Conservation (phyloP, 345 rosid species). For the Camelina sativa region DNA sequence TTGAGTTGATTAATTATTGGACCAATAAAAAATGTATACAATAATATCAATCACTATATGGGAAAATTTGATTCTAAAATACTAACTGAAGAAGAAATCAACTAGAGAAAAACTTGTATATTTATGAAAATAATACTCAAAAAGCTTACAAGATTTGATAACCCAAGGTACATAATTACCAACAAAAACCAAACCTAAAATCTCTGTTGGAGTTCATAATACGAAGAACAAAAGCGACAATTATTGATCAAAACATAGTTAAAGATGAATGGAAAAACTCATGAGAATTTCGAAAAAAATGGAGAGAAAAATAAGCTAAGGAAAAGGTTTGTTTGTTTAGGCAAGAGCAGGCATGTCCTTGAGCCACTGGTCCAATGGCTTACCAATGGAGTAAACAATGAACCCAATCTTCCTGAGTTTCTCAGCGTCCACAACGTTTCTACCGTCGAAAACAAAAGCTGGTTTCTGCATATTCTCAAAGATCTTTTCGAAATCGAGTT, state of each 20-base stretch:
- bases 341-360: slow-evolving; percentile 97
- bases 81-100: background rate
- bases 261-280: slow-evolving; percentile 42
- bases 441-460: slow-evolving; percentile 86
- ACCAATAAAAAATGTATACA: too few species aligned
- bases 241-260: slow-evolving; percentile 33
- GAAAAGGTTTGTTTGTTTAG: slow-evolving; percentile 41
- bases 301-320: slow-evolving; percentile 17
- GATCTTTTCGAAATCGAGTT: slow-evolving; percentile 72
- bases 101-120: background rate
- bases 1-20: background rate
- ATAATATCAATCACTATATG: too few species aligned
- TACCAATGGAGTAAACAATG: slow-evolving; percentile 88
- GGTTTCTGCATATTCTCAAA: slow-evolving; percentile 90
- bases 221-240: slow-evolving; percentile 23
- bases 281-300: slow-evolving; percentile 10
- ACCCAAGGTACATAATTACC: slow-evolving; percentile 37
- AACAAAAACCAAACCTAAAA: slow-evolving; percentile 37
- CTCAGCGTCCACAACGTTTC: slow-evolving; percentile 65
- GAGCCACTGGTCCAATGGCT: slow-evolving; percentile 91
- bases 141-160: slow-evolving; percentile 32
- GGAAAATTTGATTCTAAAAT: too few species aligned
- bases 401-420: slow-evolving; percentile 85
- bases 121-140: slow-evolving; percentile 7
- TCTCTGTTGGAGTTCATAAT: slow-evolving; percentile 14